Evolutionary conservation across 768 basidiomycete species (phyloP).

Genomic region (Kwoniella mangroviensis): DNA sequence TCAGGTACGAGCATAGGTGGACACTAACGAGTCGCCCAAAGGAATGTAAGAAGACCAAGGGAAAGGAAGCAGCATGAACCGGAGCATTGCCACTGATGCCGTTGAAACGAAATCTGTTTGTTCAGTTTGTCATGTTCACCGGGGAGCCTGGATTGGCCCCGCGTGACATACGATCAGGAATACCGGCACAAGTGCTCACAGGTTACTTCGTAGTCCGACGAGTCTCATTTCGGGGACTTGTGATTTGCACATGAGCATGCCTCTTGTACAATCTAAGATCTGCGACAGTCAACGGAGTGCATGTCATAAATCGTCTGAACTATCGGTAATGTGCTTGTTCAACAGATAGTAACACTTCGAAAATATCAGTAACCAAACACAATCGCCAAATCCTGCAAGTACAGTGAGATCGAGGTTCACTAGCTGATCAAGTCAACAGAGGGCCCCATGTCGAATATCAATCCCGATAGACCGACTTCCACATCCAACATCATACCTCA

Average conservation of each 20-base stretch:
- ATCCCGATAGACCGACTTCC: too few species aligned
- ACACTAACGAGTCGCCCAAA: neutral
- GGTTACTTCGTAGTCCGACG: neutral
- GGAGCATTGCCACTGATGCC: neutral
- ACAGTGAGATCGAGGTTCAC: neutral
- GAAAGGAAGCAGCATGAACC: neutral
- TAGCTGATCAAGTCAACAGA: neutral
- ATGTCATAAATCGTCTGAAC: too few species aligned
- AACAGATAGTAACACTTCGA: too few species aligned
- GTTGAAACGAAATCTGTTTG: neutral
- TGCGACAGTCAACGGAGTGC: neutral
- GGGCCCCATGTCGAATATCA: neutral
- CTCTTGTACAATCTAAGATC: neutral
- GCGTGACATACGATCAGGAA: neutral
- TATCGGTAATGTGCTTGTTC: too few species aligned
- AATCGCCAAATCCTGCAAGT: too few species aligned
- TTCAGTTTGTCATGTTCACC: neutral
- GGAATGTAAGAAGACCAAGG: neutral
- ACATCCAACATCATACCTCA: conserved; percentile 1
- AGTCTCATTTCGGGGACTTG: conserved; percentile 2
- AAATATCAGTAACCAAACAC: too few species aligned
- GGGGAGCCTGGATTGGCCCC: neutral
- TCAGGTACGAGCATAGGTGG: too few species aligned
- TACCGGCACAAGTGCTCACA: neutral
- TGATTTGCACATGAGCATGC: neutral